A percentile compares a stretch with the other conserved stretches of the same genome.
Conservation (phyloP, 805 yeast species). For the Hanseniaspora pseudoguilliermondii region DNA sequence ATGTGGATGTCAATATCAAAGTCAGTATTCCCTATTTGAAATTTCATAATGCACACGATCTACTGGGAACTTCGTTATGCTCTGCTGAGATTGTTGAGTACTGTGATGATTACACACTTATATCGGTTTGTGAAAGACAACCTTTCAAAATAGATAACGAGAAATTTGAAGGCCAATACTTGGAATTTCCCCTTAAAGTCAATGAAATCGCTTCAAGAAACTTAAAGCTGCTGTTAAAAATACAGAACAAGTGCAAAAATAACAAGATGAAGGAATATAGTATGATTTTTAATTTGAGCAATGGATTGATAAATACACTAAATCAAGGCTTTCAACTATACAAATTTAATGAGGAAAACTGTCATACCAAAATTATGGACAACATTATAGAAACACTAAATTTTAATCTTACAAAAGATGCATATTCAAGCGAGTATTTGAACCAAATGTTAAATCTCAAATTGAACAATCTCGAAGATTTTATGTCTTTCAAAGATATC, state of each 20-base stretch:
- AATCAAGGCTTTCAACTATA: conserved; percentile 1
- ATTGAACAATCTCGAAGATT: neutral
- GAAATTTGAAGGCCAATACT: neutral
- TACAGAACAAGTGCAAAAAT: neutral
- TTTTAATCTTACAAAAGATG: neutral
- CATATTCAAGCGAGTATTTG: neutral
- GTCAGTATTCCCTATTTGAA: neutral
- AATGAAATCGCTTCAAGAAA: conserved; percentile 3
- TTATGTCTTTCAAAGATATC: conserved; percentile 4
- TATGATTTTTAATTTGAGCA: neutral
- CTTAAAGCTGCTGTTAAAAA: neutral
- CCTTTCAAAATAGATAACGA: neutral
- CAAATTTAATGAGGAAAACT: neutral
- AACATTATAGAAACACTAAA: neutral
- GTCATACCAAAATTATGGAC: neutral
- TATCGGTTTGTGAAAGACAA: neutral
- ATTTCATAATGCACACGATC: neutral
- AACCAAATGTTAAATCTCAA: neutral
- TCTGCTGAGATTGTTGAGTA: neutral
- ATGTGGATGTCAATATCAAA: neutral
- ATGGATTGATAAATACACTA: neutral
- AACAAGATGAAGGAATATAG: neutral
- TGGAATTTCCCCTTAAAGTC: conserved; percentile 1
- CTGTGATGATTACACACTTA: neutral
- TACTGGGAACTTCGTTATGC: neutral